Conservation (phyloP, 768 basidiomycete genomes). For the Rhodotorula babjevae region DNA sequence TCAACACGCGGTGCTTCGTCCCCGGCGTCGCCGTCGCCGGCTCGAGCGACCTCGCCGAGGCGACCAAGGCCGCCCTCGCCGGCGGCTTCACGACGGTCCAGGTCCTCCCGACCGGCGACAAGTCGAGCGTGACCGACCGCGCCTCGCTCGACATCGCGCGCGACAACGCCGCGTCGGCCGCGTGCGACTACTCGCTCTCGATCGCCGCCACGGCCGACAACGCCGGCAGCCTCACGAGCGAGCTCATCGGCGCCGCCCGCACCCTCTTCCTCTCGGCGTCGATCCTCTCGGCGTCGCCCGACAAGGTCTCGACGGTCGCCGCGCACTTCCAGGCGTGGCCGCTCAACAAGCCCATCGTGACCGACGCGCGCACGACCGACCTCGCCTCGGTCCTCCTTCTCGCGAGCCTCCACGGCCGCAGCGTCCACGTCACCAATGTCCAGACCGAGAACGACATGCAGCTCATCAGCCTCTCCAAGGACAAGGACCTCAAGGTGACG, state of each 20-base stretch:
- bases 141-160: constrained; percentile 65
- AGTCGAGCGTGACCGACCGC: constrained; percentile 63
- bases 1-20: constrained; percentile 82
- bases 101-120: constrained; percentile 66
- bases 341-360: constrained; percentile 81
- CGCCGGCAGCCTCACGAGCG: constrained; percentile 61
- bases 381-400: constrained; percentile 87
- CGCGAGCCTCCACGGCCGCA: constrained; percentile 84
- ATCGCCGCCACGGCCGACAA: constrained; percentile 71
- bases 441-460: constrained; percentile 77
- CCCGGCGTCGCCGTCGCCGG: constrained; percentile 60
- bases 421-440: constrained; percentile 86
- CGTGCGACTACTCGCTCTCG: constrained; percentile 82
- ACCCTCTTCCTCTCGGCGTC: constrained; percentile 80
- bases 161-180: constrained; percentile 60
- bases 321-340: constrained; percentile 89
- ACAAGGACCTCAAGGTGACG: constrained; percentile 85
- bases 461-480: constrained; percentile 89
- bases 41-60: constrained; percentile 60
- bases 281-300: constrained; percentile 40
- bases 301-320: constrained; percentile 56
- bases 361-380: constrained; percentile 85
- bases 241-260: constrained; percentile 71
- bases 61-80: constrained; percentile 74
- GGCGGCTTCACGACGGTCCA: constrained; percentile 85